These are phyloP conservation scores for Nicotiana tomentosiformis DNA, from an alignment of 257 asterid genomes.

Conservation along the genomic window DNA sequence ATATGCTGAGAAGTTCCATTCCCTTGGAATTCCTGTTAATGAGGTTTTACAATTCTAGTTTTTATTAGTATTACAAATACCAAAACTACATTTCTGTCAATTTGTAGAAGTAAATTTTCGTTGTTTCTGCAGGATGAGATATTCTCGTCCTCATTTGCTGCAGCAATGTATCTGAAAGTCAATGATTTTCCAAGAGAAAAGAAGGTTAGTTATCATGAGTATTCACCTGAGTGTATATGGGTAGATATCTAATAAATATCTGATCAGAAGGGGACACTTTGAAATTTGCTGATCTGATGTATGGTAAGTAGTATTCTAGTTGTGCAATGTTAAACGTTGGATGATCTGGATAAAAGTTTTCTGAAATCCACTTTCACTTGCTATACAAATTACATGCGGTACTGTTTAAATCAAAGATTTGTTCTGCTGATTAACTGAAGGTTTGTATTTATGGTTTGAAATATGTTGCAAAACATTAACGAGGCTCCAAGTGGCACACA, in stretches of 20 bases:
- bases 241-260: neutral
- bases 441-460: neutral
- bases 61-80: neutral
- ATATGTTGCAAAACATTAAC: neutral
- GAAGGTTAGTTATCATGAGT: constrained; percentile 42
- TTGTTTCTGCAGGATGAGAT: constrained; percentile 68
- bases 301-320: neutral
- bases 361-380: neutral
- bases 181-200: constrained; percentile 66
- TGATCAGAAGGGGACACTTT: neutral
- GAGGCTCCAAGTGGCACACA: neutral
- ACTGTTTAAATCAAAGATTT: neutral
- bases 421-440: neutral
- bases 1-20: constrained; percentile 64
- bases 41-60: constrained; percentile 39
- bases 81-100: neutral
- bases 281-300: neutral
- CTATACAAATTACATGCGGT: neutral
- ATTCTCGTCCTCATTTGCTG: constrained; percentile 89
- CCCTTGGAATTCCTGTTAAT: constrained; percentile 71
- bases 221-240: neutral
- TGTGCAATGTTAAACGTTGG: neutral
- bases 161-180: constrained; percentile 87
- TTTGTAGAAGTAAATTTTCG: neutral
- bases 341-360: neutral